Conservation (phyloP, 352 stramenopile genomes). For the Pelagophyceae sp. region DNA sequence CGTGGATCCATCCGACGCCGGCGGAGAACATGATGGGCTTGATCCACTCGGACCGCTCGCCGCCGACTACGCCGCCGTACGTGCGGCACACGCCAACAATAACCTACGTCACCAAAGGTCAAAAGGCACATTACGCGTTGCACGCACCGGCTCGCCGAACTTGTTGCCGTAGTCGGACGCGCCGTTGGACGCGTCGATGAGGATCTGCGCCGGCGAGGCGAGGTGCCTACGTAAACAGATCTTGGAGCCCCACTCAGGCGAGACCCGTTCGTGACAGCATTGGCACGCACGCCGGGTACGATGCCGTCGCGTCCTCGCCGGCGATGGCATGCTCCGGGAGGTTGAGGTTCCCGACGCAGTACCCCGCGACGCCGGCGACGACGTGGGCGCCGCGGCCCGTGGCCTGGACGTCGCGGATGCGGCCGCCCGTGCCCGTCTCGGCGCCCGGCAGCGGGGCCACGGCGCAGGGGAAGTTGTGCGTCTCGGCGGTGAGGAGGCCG, state of each 20-base stretch:
- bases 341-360: slow-evolving; percentile 89
- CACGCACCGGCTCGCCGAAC: slow-evolving; percentile 98
- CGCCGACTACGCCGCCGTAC: slow-evolving; percentile 82
- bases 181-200: slow-evolving; percentile 92
- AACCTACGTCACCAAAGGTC: no score
- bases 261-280: no score
- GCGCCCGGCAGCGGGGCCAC: slow-evolving; percentile 85
- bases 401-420: slow-evolving; percentile 95
- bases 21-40: slow-evolving; percentile 99
- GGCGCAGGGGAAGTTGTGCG: slow-evolving; percentile 94
- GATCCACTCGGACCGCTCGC: slow-evolving; percentile 93
- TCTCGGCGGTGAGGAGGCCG: slow-evolving; percentile 94
- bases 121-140: no score
- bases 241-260: no score
- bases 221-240: no score
- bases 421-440: slow-evolving; percentile 92
- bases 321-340: slow-evolving; percentile 89
- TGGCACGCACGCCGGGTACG: no score
- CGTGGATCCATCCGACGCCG: slow-evolving; percentile 89
- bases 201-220: slow-evolving; percentile 78
- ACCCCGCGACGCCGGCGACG: slow-evolving; percentile 75
- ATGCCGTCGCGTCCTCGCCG: slow-evolving; percentile 84
- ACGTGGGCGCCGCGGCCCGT: slow-evolving; percentile 90
- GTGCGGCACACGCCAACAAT: slow-evolving; percentile 92
- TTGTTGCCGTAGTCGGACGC: slow-evolving; percentile 99